These are phyloP conservation scores for Aspergillus cavernicola DNA, from an alignment of 495 filamentous ascomycete genomes.

Conservation along the genomic window DNA sequence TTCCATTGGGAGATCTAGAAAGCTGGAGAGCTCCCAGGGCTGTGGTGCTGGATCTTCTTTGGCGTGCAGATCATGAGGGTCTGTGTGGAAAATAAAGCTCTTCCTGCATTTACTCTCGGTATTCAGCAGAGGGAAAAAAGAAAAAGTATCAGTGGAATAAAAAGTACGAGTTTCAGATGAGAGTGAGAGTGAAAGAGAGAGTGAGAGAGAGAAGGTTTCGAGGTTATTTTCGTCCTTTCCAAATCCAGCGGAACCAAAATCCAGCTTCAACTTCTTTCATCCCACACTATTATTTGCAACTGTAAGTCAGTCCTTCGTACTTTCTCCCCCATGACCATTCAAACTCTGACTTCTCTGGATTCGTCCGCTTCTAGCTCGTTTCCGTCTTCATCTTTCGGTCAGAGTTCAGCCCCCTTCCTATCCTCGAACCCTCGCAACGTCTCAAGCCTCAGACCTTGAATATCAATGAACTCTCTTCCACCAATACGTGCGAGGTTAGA, in stretches of 20 bases:
- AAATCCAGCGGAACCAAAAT: constrained; percentile 4
- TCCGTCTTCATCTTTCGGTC: background rate
- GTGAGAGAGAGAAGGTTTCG: background rate
- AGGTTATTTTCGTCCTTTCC: background rate
- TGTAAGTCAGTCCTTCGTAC: background rate
- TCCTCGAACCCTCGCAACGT: background rate
- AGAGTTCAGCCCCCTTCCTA: too few relatives aligned
- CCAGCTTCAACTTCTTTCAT: background rate
- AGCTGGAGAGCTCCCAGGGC: constrained; percentile 7
- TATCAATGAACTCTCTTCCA: background rate
- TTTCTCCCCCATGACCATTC: background rate
- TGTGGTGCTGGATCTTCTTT: constrained; percentile 11
- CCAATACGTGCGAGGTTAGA: background rate
- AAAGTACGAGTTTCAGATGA: constrained; percentile 5
- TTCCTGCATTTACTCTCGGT: background rate
- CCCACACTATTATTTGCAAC: background rate
- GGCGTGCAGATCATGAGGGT: constrained; percentile 14
- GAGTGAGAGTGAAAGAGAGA: background rate
- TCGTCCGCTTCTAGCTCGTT: background rate
- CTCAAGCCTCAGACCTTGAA: too few relatives aligned
- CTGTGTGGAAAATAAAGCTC: constrained; percentile 5
- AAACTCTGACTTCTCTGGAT: background rate
- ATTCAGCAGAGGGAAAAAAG: background rate
- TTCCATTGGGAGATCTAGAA: constrained; percentile 6
- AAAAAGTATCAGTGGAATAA: background rate